phyloP scores from a whole-genome alignment of 495 filamentous ascomycete species.

The Penicillium canariense region DNA sequence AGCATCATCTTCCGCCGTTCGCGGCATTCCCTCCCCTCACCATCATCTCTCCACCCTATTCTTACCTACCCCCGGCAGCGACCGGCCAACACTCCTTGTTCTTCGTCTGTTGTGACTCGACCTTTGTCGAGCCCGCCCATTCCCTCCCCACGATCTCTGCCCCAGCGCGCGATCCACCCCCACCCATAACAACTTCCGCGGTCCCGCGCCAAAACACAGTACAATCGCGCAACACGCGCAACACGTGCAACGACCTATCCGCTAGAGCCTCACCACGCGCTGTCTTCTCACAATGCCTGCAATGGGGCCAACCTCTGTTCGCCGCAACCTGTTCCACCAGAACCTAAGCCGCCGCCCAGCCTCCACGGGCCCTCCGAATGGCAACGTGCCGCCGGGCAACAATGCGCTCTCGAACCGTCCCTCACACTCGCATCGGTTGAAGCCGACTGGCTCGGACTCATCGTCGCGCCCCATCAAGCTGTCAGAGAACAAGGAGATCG shows the following conservation, averaged over 20 bases:
- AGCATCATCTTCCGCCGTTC: too few relatives aligned
- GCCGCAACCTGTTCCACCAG: constrained; percentile 74
- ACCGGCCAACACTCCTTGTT: not conserved
- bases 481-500: constrained; percentile 63
- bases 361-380: constrained; percentile 33
- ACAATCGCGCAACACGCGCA: too few relatives aligned
- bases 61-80: constrained; percentile 1
- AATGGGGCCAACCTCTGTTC: constrained; percentile 46
- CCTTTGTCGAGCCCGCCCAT: not conserved
- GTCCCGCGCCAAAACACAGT: not conserved
- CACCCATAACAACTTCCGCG: not conserved
- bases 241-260: not conserved
- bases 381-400: constrained; percentile 11
- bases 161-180: not conserved
- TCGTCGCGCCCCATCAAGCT: constrained; percentile 32
- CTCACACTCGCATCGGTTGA: constrained; percentile 26
- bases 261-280: not conserved
- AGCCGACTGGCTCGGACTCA: constrained; percentile 40
- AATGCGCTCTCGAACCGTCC: constrained; percentile 28
- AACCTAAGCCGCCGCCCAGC: constrained; percentile 67
- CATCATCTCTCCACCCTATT: not conserved
- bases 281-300: not conserved
- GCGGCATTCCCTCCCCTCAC: too few relatives aligned
- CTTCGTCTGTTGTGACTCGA: not conserved
- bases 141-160: not conserved